These are phyloP conservation scores for Pyrenopolyporus hunteri DNA, from an alignment of 495 filamentous ascomycete genomes.

Conservation along the genomic window DNA sequence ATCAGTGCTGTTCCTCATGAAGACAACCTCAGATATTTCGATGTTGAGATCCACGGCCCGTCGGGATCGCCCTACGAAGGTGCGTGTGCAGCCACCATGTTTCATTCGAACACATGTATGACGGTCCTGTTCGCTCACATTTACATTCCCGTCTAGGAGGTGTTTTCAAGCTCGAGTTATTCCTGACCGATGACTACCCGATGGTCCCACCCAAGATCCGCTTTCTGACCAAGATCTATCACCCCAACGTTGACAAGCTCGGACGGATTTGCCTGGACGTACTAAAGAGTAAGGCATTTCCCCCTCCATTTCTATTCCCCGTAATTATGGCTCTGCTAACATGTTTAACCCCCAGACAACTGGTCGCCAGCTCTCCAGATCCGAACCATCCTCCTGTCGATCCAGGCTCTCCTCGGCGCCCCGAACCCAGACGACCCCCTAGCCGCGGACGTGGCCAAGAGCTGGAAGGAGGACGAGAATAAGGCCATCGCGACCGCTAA, in stretches of 20 bases:
- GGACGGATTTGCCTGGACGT: conserved; percentile 98
- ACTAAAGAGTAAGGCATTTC: conserved; percentile 75
- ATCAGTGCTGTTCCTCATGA: conserved; percentile 98
- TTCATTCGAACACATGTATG: neutral
- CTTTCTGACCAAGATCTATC: conserved; percentile 98
- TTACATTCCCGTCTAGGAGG: conserved; percentile 67
- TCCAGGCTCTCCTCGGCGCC: conserved; percentile 93
- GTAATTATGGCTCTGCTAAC: conserved; percentile 1
- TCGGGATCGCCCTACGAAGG: conserved; percentile 93
- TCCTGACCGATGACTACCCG: conserved; percentile 98
- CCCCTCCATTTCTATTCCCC: neutral
- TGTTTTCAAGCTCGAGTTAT: conserved; percentile 96
- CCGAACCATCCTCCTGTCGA: conserved; percentile 94
- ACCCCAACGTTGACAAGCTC: conserved; percentile 97
- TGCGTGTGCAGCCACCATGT: conserved; percentile 38
- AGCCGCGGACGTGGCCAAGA: conserved; percentile 95
- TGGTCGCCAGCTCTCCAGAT: conserved; percentile 99
- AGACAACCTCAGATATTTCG: conserved; percentile 97
- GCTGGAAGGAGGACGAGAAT: conserved; percentile 94
- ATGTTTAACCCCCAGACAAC: conserved; percentile 70
- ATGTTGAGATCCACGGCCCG: conserved; percentile 95
- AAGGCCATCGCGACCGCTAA: conserved; percentile 88
- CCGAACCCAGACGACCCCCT: conserved; percentile 98
- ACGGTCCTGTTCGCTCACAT: conserved; percentile 13
- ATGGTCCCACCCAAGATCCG: conserved; percentile 99